A percentile compares a stretch with the other conserved stretches of the same genome.
phyloP scores from a whole-genome alignment of 164 flowering plant species.

The Aristolochia contorta region DNA sequence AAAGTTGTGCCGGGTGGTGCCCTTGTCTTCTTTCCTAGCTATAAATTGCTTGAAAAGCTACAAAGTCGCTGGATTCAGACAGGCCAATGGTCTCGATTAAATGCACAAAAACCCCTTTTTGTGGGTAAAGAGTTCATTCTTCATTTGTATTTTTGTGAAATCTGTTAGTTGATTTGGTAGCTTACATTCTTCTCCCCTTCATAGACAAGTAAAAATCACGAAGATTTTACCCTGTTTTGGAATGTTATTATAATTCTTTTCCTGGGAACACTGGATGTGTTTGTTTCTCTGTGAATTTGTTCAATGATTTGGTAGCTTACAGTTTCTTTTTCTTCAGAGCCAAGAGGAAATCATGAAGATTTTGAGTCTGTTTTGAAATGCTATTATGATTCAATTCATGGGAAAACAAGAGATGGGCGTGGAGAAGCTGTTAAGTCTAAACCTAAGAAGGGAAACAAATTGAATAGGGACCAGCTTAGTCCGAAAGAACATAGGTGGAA shows the following conservation, averaged over 20 bases:
- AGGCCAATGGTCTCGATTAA: slow-evolving; percentile 83
- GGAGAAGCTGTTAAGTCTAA: slow-evolving; percentile 26
- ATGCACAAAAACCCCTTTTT: slow-evolving; percentile 62
- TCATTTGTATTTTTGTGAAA: not conserved
- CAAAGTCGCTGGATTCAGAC: slow-evolving; percentile 75
- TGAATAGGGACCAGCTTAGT: slow-evolving; percentile 15
- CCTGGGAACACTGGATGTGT: slow-evolving; percentile 11
- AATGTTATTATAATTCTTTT: slow-evolving; percentile 58
- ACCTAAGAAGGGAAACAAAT: slow-evolving; percentile 38
- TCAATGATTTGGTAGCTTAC: not conserved
- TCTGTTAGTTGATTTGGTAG: not conserved
- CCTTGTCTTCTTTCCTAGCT: slow-evolving; percentile 95
- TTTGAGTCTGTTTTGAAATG: slow-evolving; percentile 63
- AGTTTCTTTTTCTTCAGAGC: slow-evolving; percentile 34
- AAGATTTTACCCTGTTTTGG: slow-evolving; percentile 59
- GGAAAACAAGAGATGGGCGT: slow-evolving; percentile 3
- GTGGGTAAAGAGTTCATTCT: slow-evolving; percentile 40
- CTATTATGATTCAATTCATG: slow-evolving; percentile 52
- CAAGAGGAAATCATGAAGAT: slow-evolving; percentile 78
- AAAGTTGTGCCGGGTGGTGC: slow-evolving; percentile 79
- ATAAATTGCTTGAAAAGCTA: slow-evolving; percentile 85
- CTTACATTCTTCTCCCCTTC: not conserved
- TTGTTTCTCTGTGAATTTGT: not conserved
- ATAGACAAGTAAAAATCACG: slow-evolving; percentile 89
- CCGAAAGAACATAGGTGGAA: slow-evolving; percentile 13